Conservation (phyloP, 2,329 filamentous ascomycete species). For the Beauveria asiatica region DNA sequence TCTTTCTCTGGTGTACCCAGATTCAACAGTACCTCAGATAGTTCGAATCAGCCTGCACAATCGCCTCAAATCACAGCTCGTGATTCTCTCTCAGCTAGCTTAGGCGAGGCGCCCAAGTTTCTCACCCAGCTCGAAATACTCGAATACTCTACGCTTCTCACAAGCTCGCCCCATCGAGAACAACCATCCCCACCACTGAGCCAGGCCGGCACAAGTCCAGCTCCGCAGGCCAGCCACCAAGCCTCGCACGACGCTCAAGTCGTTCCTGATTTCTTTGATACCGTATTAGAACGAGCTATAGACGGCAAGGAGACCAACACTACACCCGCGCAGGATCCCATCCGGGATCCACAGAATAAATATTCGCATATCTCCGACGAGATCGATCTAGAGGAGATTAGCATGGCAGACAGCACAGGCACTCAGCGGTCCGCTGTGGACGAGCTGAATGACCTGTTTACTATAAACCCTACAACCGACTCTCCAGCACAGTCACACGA, state of each 20-base stretch:
- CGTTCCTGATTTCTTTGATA: slow-evolving; percentile 14
- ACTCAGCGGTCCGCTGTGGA: slow-evolving; percentile 10
- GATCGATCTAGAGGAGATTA: background rate
- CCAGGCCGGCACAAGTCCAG: background rate
- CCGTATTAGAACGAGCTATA: slow-evolving; percentile 12
- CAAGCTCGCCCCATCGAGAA: background rate
- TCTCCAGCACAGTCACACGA: background rate
- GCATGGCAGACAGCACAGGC: background rate
- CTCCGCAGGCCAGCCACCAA: background rate
- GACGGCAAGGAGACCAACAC: slow-evolving; percentile 13
- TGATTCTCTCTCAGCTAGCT: background rate
- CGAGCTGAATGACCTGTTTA: slow-evolving; percentile 11
- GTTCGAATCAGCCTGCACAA: background rate
- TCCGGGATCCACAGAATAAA: background rate
- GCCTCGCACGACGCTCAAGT: slow-evolving; percentile 22
- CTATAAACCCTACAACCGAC: background rate
- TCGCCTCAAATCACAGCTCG: background rate
- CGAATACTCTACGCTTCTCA: background rate
- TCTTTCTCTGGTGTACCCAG: background rate
- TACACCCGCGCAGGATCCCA: background rate
- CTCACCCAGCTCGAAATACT: background rate
- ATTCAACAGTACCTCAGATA: background rate
- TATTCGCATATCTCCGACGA: background rate
- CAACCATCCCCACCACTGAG: background rate
- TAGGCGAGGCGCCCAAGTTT: background rate